Base-by-base conservation (phyloP, 2,329 filamentous ascomycete genomes). In the Nemania serpens region DNA sequence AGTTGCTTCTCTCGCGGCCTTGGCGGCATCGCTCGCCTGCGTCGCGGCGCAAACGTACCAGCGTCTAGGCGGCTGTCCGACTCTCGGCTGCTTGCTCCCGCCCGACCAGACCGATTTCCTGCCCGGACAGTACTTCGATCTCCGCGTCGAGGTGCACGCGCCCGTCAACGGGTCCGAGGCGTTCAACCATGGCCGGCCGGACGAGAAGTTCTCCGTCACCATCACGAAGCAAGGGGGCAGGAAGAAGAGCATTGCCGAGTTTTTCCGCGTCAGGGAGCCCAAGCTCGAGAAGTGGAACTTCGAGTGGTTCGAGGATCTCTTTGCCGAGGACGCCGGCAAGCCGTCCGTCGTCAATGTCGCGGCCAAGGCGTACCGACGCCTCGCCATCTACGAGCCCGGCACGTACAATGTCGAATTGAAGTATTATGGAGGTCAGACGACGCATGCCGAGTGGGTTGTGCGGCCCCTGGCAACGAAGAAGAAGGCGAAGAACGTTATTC, bases 241-340 rank as follows among this genome's bases (percentile, higher is more conserved):
- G 60, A 73, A 83, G 25, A 77, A 84, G 71, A 77, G 81, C 58
- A 85, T 87, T 42, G 79, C 87, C 15, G 78, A 86, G 42, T 93
- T 85, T 77, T 94, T 95, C 78, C 80, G 81, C n/a, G 71, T 89
- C 37, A 70, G 82, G 2, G 90, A 94, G 73, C 88, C 91, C 18
- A 76, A 85, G 73, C 77, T 95, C 15, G 91, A 96, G 81, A 88
- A 81, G 65, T 96, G 91, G 91, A 84, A 87, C 66, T 95, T 95
- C 73, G 82, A 82, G n/a, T 95, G 90, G 89, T 94, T 85, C 71
- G 91, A 94, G 79, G 89, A 96, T 70, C 83, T 92, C 25, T 96
- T 91, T 72, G 91, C 91, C 29, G 79, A 87, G 71, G 91, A 93
- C 69, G 86, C 86, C 3, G 77, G 84, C 18, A 87, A 82, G 37